Percentiles rank a stretch among this genome's conserved stretches.
These are phyloP conservation scores for Nicotiana knightiana DNA, from an alignment of 257 asterid genomes.

Conservation along the genomic window DNA sequence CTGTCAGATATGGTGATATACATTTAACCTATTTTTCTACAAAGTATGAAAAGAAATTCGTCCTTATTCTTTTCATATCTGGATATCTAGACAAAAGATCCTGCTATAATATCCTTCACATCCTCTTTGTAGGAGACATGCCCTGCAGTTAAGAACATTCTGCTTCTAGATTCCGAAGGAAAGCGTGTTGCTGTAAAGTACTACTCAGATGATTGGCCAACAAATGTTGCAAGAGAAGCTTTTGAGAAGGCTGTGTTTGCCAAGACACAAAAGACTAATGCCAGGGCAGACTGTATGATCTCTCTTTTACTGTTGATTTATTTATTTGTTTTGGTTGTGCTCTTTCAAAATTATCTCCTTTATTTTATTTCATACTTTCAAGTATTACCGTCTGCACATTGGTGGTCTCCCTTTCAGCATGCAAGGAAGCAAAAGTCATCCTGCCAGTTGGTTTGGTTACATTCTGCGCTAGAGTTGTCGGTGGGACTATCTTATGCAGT, in stretches of 20 bases:
- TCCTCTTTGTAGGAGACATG: conserved; percentile 41
- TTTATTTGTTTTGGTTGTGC: not conserved
- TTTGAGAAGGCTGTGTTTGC: conserved; percentile 67
- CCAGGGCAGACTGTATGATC: conserved; percentile 65
- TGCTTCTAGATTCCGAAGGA: conserved; percentile 79
- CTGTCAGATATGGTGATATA: not conserved
- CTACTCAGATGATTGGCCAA: conserved; percentile 78
- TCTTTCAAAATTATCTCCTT: not conserved
- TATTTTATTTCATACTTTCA: not conserved
- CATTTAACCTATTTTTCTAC: not conserved
- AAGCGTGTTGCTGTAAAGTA: conserved; percentile 71
- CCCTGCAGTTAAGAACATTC: conserved; percentile 67
- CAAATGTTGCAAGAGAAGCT: conserved; percentile 56
- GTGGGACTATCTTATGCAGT: not conserved
- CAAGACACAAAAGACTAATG: conserved; percentile 77
- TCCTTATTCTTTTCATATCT: not conserved
- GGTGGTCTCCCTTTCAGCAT: not conserved
- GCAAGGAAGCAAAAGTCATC: not conserved
- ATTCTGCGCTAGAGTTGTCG: not conserved
- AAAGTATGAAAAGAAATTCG: not conserved
- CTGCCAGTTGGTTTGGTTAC: not conserved
- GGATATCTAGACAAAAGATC: not conserved
- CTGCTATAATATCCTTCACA: not conserved
- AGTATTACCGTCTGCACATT: not conserved
- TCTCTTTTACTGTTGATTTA: conserved; percentile 1